Evolutionary conservation across 2,329 filamentous ascomycete genomes (phyloP), one percentile per base, ranked within the genome.

Genomic region (Aspergillus sclerotialis): DNA sequence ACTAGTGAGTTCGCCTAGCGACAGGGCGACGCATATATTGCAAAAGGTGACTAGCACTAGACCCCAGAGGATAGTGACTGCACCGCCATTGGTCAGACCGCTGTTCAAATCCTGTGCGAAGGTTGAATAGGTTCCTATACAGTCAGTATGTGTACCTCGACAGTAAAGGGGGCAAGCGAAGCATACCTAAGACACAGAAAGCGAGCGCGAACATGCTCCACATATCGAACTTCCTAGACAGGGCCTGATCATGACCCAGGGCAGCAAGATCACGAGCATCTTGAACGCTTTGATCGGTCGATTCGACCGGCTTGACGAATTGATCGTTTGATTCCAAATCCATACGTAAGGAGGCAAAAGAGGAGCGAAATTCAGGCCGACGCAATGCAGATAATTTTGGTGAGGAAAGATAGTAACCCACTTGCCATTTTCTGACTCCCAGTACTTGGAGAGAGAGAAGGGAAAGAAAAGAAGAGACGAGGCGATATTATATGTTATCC

Each of bases 191-290:
- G 10, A 78, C 70, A 38, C 67, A 73, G 39, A 78, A 75, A 17
- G 73, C 69, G 13, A 78, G 62, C 13, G 71, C 68, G 8, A 78
- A 60, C 71, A 78, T 75, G 52, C 71, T 75, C 68, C 65, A 69
- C 5, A 68, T 52, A 49, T 63, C 64, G 49, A 78, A 77, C 44
- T 76, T 66, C 9, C 65, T 58, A 7, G 56, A 54, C 19, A 69
- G 46, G 28, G 58, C 59, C 52, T 67, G 61, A 45, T 59, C 53
- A 44, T 67, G 64, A 42, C 65, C 65, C 44, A 67, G 51, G 7
- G 53, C 56, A 3, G 60, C 63, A 32, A 68, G 54, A 33, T 61
- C 57, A 28, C 51, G 55, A 13, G 61, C 64, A 61, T 67, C 63
- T 39, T 63, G 56, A 8, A 54, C 49, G 44, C 48, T 50, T 41